Base-by-base conservation (phyloP, 2,329 filamentous ascomycete species). In the Neospermospora avenae region DNA sequence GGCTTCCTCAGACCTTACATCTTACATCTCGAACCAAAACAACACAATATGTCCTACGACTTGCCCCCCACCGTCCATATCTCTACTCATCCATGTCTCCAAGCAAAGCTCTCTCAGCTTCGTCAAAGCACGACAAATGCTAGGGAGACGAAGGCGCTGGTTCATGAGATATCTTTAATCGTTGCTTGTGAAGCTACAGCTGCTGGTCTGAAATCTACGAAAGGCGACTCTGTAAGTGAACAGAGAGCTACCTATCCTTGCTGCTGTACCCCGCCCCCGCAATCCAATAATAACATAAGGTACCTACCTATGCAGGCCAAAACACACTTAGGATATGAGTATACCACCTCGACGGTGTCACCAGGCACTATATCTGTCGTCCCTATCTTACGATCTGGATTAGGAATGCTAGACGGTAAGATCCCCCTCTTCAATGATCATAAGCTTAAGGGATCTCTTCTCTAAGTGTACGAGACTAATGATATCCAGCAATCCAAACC, bases 361-460 rank as follows among this genome's bases (percentile, higher is more conserved):
- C 75, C 81, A 5, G 88, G 90, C 0, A 76, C 80, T 52, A 84
- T 97, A 67, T 93, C 88, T 55, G 82, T 98, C 56, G 88, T 98
- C 2, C 93, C 93, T 39, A 96, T 98, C 74, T 84, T 98, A n/a
- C 84, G 93, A 62, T 96, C 91, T 3, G 93, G 93, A 25, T 80
- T 97, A 42, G 90, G 86, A 73, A 97, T 98, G 93, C 84, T 96
- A 45, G 90, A 96, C 72, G 89, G 88, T 89, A 69, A 22, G 74
- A 73, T 34, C 16, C 28, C 28, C 22, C 51, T 42, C 53, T 42
- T 34, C 24, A 54, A 24, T 20, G 28, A 53, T 4, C 35, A 46
- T 44, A 20, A 31, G 4, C 25, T 45, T 24, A 11, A 3, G 16
- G 20, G 42, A 14, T 34, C 35, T 13, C 3, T 4, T n/a, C n/a